These are phyloP conservation scores for Ogataea dorogensis DNA, from an alignment of 805 yeast species.

Conservation along the genomic window DNA sequence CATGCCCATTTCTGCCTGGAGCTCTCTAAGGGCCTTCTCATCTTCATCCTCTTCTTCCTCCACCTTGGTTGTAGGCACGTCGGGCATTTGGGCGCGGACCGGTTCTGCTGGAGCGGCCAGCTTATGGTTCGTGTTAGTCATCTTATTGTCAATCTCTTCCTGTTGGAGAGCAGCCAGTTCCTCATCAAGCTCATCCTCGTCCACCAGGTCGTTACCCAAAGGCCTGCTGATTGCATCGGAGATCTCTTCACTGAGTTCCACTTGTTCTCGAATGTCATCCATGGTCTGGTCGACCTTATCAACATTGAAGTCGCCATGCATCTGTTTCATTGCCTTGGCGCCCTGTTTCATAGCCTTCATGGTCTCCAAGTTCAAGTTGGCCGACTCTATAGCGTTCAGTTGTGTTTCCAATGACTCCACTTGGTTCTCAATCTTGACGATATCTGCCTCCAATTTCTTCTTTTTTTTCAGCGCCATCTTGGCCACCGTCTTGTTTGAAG, in stretches of 20 bases:
- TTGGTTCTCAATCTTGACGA: slow-evolving; percentile 80
- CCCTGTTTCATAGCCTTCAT: slow-evolving; percentile 99
- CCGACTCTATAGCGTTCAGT: slow-evolving; percentile 85
- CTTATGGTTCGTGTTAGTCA: slow-evolving; percentile 44
- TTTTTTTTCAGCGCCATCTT: slow-evolving; percentile 85
- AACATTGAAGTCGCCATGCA: slow-evolving; percentile 91
- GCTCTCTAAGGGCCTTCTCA: slow-evolving; percentile 73
- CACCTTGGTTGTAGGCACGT: slow-evolving; percentile 44
- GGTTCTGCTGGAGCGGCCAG: slow-evolving; percentile 22
- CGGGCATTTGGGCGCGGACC: slow-evolving; percentile 41
- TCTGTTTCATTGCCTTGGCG: slow-evolving; percentile 92
- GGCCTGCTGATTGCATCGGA: slow-evolving; percentile 96
- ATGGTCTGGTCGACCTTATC: slow-evolving; percentile 96
- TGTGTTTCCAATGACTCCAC: slow-evolving; percentile 89
- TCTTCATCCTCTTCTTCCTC: slow-evolving; percentile 73
- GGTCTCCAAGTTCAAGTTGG: slow-evolving; percentile 94
- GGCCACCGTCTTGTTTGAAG: slow-evolving; percentile 70
- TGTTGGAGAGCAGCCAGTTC: slow-evolving; percentile 84
- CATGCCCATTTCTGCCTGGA: slow-evolving; percentile 85
- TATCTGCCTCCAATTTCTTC: slow-evolving; percentile 74
- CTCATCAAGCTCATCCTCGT: slow-evolving; percentile 94
- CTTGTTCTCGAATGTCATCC: slow-evolving; percentile 98
- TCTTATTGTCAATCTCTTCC: slow-evolving; percentile 65
- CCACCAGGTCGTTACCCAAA: slow-evolving; percentile 72
- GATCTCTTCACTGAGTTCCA: slow-evolving; percentile 91